Evolutionary conservation across 176 grass and related monocot species (phyloP).

Genomic region (Olyra latifolia): DNA sequence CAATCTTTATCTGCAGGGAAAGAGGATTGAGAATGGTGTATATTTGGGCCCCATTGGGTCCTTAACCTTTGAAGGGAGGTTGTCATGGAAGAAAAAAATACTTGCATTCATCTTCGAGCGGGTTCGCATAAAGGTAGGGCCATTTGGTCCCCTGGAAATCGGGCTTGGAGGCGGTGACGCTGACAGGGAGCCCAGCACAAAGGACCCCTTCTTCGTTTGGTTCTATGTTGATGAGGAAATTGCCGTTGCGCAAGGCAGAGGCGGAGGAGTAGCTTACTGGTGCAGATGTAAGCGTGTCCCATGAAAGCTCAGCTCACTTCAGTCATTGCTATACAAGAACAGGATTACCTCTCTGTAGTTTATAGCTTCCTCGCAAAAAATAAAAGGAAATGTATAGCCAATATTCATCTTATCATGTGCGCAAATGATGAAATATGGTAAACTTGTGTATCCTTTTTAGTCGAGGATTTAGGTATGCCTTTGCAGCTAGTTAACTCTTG

Average conservation of each 20-base stretch:
- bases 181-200: conserved; percentile 65
- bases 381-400: background rate
- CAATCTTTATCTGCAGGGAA: conserved; percentile 44
- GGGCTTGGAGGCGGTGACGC: conserved; percentile 29
- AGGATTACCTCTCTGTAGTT: background rate
- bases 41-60: conserved; percentile 68
- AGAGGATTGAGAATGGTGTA: conserved; percentile 85
- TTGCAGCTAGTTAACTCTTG: conserved; percentile 13
- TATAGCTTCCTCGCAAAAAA: background rate
- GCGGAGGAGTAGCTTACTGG: conserved; percentile 84
- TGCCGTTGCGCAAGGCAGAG: conserved; percentile 81
- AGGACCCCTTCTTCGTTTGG: conserved; percentile 90
- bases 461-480: background rate
- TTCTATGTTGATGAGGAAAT: conserved; percentile 95
- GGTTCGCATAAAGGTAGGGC: conserved; percentile 63
- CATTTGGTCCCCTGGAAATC: conserved; percentile 70
- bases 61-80: conserved; percentile 73
- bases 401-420: background rate
- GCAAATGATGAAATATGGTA: background rate
- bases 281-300: conserved; percentile 67
- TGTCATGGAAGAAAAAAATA: conserved; percentile 92
- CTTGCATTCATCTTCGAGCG: conserved; percentile 86
- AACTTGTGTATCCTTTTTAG: background rate
- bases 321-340: background rate
- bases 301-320: conserved; percentile 22